A percentile compares a stretch with the other conserved stretches of the same genome.
phyloP scores from a whole-genome alignment of 306 rosid species.

The Argentina anserina region DNA sequence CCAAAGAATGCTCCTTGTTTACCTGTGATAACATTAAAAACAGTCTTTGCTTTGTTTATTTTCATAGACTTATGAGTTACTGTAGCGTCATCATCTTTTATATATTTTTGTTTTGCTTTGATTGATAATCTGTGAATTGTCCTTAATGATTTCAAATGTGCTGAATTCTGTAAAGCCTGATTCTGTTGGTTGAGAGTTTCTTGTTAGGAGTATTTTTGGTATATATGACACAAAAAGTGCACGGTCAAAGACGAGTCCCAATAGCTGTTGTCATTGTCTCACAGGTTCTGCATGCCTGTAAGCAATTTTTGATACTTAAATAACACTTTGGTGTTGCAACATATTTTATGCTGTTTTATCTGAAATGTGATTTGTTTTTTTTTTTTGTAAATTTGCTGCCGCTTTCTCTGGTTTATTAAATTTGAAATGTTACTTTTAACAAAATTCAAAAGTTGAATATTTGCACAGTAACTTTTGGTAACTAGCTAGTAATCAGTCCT shows the following conservation, averaged over 20 bases:
- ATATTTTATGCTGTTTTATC: background rate
- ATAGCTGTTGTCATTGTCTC: conserved; percentile 33
- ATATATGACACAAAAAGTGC: conserved; percentile 33
- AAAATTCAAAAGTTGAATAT: background rate
- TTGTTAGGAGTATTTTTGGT: conserved; percentile 55
- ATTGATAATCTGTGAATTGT: background rate
- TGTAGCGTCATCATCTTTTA: conserved; percentile 1
- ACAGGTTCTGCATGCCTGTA: conserved; percentile 56
- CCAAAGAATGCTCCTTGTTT: background rate
- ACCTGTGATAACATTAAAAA: background rate
- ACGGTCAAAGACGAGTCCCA: conserved; percentile 33
- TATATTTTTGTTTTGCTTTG: background rate
- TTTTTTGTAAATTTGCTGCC: background rate
- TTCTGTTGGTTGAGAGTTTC: conserved; percentile 41
- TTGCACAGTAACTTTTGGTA: background rate
- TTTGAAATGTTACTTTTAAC: background rate
- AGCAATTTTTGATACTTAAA: conserved; percentile 25
- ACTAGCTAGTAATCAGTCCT: background rate
- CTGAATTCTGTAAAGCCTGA: conserved; percentile 58
- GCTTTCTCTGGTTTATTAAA: background rate
- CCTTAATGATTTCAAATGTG: conserved; percentile 66
- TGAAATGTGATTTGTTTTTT: background rate
- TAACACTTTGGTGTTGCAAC: background rate
- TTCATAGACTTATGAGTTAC: background rate
- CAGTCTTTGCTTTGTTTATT: background rate